A percentile compares a stretch with the other conserved stretches of the same genome.
phyloP scores from a whole-genome alignment of 495 filamentous ascomycete species.

The Aspergillus asperescens region DNA sequence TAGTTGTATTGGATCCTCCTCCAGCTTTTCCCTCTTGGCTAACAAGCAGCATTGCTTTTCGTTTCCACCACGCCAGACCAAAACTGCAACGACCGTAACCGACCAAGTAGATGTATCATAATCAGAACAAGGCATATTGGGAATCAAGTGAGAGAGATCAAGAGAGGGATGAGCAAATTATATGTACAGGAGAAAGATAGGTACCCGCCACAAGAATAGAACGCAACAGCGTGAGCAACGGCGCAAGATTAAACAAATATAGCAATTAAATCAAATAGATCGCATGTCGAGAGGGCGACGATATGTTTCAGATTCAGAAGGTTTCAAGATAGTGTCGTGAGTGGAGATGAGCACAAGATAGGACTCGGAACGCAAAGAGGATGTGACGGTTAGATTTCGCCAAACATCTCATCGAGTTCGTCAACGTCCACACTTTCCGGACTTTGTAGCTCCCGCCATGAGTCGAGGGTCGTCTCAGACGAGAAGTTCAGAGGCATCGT shows the following conservation, averaged over 20 bases:
- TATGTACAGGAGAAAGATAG: conserved; percentile 33
- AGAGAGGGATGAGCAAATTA: conserved; percentile 21
- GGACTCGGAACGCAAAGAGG: background rate
- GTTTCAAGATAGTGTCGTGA: conserved; percentile 6
- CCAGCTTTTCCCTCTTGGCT: conserved; percentile 1
- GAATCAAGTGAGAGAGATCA: conserved; percentile 17
- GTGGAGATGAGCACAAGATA: conserved; percentile 12
- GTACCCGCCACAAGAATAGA: conserved; percentile 21
- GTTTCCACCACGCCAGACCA: conserved; percentile 2
- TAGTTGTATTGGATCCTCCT: background rate
- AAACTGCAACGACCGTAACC: conserved; percentile 1
- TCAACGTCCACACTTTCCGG: conserved; percentile 87
- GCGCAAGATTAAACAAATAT: conserved; percentile 20
- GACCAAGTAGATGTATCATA: conserved; percentile 12
- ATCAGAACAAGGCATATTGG: conserved; percentile 14
- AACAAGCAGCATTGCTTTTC: conserved; percentile 12
- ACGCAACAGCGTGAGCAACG: conserved; percentile 5
- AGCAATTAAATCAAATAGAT: conserved; percentile 20
- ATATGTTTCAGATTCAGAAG: background rate
- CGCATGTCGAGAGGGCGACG: background rate
- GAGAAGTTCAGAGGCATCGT: conserved; percentile 44
- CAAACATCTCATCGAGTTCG: conserved; percentile 85
- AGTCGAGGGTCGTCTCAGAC: conserved; percentile 35
- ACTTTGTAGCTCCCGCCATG: conserved; percentile 62
- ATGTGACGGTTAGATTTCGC: conserved; percentile 33